Base-by-base conservation (phyloP, 129 eudicot genomes). In the Saussurea involucrata region DNA sequence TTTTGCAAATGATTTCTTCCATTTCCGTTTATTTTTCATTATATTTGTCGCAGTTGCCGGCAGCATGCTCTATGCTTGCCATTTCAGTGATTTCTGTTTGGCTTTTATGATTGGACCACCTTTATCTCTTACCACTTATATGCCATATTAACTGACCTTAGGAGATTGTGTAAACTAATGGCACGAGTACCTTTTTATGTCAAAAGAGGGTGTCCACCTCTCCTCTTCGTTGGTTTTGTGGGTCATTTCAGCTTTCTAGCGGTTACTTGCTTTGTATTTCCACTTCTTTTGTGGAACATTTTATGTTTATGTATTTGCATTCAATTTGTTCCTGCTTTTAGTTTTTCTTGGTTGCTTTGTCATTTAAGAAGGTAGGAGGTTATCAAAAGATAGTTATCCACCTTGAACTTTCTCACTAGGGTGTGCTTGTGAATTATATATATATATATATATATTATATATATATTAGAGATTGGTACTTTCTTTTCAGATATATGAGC, bases 371-470 rank as follows among this genome's bases (percentile, higher is more conserved):
- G 24, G 25, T 34, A 12, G 11, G 73, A 60, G 27, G 4, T 22
- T 24, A 69, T 21, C 32, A 37, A 11, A 69, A 69, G 27, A 24
- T 36, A 21, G 58, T 36, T 1, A 70, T 71, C 22, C 61, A 53
- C 61, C 61, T 53, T 53, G 22, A 53, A 53, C 61, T n/a, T 49
- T 15, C 58, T 49, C 21, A 15, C 20, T 49, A 6, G 18, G 61
- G 21, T 5, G 49, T 53, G 61, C 61, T 53, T 53, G 61, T 53
- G 61, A 22, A n/a, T n/a, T n/a, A n/a, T n/a, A n/a, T n/a, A n/a
- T n/a, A n/a, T n/a, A n/a, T n/a, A n/a, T n/a, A n/a, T n/a, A n/a
- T 60, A 61, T 13, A 27, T 63, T 75, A 27, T 55, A 76, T 44
- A 37, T 65, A 60, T 13, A 27, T 63, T 75, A 21, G 58, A 76